These are phyloP conservation scores for Aurantiochytrium sp. DNA, from an alignment of 108 stramenopile genomes.

Conservation along the genomic window DNA sequence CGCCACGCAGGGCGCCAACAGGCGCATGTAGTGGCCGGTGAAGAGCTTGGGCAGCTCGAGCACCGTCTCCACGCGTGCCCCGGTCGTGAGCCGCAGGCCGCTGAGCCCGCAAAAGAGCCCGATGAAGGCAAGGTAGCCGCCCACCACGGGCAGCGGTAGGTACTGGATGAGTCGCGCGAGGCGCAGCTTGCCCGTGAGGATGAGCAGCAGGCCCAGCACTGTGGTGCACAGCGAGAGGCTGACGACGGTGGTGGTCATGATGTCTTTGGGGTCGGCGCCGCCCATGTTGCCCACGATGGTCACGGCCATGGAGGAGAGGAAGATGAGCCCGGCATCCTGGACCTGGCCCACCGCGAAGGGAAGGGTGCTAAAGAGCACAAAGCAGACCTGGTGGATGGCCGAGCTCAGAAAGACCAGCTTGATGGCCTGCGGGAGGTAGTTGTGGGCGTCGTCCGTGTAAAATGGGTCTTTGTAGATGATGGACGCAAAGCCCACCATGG, in stretches of 20 bases:
- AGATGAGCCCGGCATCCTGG: slow-evolving; percentile 96
- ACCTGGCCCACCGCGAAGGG: slow-evolving; percentile 92
- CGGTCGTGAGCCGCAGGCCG: slow-evolving; percentile 74
- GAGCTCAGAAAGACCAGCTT: slow-evolving; percentile 71
- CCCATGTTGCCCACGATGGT: slow-evolving; percentile 58
- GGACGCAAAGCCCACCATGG: slow-evolving; percentile 25
- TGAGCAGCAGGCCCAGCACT: slow-evolving; percentile 71
- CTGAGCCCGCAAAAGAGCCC: slow-evolving; percentile 92
- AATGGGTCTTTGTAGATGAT: slow-evolving; percentile 31
- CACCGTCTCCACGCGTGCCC: slow-evolving; percentile 50
- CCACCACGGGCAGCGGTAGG: slow-evolving; percentile 86
- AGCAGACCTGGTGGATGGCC: slow-evolving; percentile 84
- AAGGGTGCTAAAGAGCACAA: slow-evolving; percentile 70
- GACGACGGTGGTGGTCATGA: slow-evolving; percentile 50
- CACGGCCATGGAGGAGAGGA: slow-evolving; percentile 78
- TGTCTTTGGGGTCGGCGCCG: neutral
- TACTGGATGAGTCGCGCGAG: slow-evolving; percentile 83
- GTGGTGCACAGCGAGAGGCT: slow-evolving; percentile 73
- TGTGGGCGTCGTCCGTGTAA: neutral
- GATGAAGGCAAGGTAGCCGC: slow-evolving; percentile 95
- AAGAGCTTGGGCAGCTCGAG: slow-evolving; percentile 64
- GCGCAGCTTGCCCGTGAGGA: slow-evolving; percentile 70
- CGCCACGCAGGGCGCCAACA: slow-evolving; percentile 73
- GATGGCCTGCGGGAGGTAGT: slow-evolving; percentile 50
- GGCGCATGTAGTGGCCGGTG: slow-evolving; percentile 43